A percentile compares a stretch with the other conserved stretches of the same genome.
Conservation (phyloP, 257 asterid genomes). For the Jasminum sambac region DNA sequence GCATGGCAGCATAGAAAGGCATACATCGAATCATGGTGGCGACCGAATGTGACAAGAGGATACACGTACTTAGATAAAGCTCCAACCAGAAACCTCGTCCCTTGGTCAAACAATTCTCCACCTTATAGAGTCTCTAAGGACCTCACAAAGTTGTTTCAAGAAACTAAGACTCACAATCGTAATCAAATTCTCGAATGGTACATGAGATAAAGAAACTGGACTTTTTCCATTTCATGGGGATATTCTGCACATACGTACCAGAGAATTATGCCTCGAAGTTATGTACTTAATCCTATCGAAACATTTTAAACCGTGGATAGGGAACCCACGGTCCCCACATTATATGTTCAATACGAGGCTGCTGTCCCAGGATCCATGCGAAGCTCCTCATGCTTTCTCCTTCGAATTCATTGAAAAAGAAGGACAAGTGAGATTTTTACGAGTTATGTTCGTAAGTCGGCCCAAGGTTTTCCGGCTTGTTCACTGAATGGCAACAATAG, state of each 20-base stretch:
- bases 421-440: slow-evolving; percentile 25
- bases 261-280: slow-evolving; percentile 46
- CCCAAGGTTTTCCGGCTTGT: slow-evolving; percentile 33
- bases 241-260: slow-evolving; percentile 59
- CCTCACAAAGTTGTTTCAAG: slow-evolving; percentile 23
- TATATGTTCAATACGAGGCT: slow-evolving; percentile 47
- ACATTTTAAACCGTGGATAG: slow-evolving; percentile 52
- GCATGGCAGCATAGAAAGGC: slow-evolving; percentile 48
- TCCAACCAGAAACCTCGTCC: slow-evolving; percentile 44
- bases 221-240: slow-evolving; percentile 67
- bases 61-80: slow-evolving; percentile 44
- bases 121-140: slow-evolving; percentile 48
- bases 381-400: slow-evolving; percentile 57
- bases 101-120: slow-evolving; percentile 62
- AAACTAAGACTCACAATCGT: slow-evolving; percentile 24
- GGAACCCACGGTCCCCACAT: slow-evolving; percentile 18
- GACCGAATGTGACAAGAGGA: slow-evolving; percentile 53
- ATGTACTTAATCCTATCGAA: slow-evolving; percentile 47
- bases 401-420: slow-evolving; percentile 25
- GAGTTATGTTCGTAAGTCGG: slow-evolving; percentile 34
- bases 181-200: slow-evolving; percentile 33
- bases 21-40: slow-evolving; percentile 74
- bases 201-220: slow-evolving; percentile 54
- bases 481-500: slow-evolving; percentile 17
- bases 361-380: slow-evolving; percentile 43